Evolutionary conservation across 345 rosid species (phyloP).

Genomic region (Lepidium aucheri): DNA sequence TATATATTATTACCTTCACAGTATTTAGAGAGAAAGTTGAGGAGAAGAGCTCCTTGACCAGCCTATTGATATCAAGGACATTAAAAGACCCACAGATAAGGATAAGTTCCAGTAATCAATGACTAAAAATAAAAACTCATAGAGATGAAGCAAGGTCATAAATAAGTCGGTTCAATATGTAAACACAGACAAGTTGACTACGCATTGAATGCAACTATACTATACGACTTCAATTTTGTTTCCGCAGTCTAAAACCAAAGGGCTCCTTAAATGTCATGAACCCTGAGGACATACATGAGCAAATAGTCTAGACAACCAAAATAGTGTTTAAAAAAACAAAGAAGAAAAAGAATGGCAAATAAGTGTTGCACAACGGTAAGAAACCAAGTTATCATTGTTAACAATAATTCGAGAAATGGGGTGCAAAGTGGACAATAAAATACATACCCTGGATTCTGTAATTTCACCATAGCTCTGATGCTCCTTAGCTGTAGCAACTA

Average conservation of each 20-base stretch:
- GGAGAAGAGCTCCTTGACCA: slow-evolving; percentile 92
- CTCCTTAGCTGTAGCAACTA: slow-evolving; percentile 45
- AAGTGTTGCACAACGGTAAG: background rate
- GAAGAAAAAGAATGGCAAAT: background rate
- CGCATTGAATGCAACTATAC: background rate
- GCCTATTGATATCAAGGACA: slow-evolving; percentile 43
- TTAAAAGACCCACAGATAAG: background rate
- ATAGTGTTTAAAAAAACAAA: background rate
- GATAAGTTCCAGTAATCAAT: background rate
- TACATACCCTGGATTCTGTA: slow-evolving; percentile 48
- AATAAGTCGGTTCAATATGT: background rate
- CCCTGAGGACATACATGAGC: background rate
- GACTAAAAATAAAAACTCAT: background rate
- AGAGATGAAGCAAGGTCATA: background rate
- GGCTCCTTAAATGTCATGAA: background rate
- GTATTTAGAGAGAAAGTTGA: slow-evolving; percentile 88
- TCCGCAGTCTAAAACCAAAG: background rate
- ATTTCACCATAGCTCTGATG: slow-evolving; percentile 43
- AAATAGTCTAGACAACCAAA: slow-evolving; percentile 1
- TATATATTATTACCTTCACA: slow-evolving; percentile 56
- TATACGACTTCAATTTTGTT: background rate
- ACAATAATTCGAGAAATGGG: background rate
- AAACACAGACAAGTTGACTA: background rate
- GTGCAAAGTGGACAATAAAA: background rate
- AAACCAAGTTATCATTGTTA: background rate